Evolutionary conservation across 495 filamentous ascomycete genomes (phyloP).

Genomic region (Penicillium arizonense): DNA sequence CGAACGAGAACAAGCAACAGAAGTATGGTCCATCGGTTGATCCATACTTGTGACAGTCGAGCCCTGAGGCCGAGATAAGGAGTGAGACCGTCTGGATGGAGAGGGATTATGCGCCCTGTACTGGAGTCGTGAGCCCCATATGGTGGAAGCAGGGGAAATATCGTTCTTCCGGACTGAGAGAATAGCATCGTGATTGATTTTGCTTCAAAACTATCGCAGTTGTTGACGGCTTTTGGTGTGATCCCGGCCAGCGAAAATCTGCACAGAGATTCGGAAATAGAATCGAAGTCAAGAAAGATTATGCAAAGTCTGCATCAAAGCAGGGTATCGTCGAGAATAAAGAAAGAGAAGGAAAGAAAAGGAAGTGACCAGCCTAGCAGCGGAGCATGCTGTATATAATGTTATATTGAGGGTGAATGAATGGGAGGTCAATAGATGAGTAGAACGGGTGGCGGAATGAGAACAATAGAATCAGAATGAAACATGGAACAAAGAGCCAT

Average conservation of each 20-base stretch:
- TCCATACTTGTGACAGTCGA: slow-evolving; percentile 90
- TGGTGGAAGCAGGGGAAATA: slow-evolving; percentile 45
- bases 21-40: slow-evolving; percentile 95
- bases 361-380: slow-evolving; percentile 12
- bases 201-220: neutral
- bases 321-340: neutral
- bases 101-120: slow-evolving; percentile 27
- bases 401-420: slow-evolving; percentile 16
- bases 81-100: slow-evolving; percentile 76
- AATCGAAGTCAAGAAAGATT: neutral
- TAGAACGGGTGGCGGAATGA: neutral
- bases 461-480: slow-evolving; percentile 10
- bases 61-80: slow-evolving; percentile 91
- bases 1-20: slow-evolving; percentile 80
- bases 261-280: neutral
- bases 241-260: slow-evolving; percentile 7
- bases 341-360: slow-evolving; percentile 3
- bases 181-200: slow-evolving; percentile 28
- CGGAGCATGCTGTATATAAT: slow-evolving; percentile 10
- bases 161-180: slow-evolving; percentile 28
- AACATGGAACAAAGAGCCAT: slow-evolving; percentile 4
- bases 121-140: slow-evolving; percentile 44
- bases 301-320: neutral
- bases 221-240: neutral
- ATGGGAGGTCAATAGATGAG: slow-evolving; percentile 9